Evolutionary conservation across 345 rosid genomes (phyloP), one percentile per base, ranked within the genome.

Genomic region (Noccaea bulbosa): DNA sequence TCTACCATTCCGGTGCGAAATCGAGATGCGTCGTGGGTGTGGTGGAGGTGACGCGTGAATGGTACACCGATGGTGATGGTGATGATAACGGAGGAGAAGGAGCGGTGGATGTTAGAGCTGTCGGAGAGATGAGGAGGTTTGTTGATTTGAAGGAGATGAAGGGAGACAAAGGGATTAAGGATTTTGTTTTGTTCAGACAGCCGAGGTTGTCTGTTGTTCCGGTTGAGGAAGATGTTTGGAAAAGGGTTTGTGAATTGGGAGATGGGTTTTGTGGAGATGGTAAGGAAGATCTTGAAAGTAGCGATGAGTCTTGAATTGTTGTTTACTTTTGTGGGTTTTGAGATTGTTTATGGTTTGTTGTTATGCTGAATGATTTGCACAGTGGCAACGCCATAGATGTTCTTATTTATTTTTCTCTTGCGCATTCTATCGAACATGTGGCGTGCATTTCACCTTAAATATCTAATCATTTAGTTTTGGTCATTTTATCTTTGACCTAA

Each of bases 201-300:
- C 98, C 93, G 53, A 81, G 96, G 77, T 71, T 94, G 76, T 91
- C 98, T 62, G 98, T 94, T 11, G 90, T 94, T 75, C 87, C 89
- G 5, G 96, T 94, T 16, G 60, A 83, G 4, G 78, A 77, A 55
- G 75, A 70, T 51, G 70, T 87, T 30, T 91, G 97, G 99, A 17
- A 27, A 20, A 83, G 65, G 74, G 50, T 91, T 62, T 91, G 95
- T 72, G 83, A 91, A 7, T 62, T 94, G 88, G 93, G 95, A 1
- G 85, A 81, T 82, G 99, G 99, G 72, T 94, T 79, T 80, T 72
- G 74, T 11, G 96, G 97, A 10, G 96, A 91, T 72, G 93, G 90
- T 47, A 11, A n/a, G 7, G 79, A 71, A 58, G 65, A 55, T 34
- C n/a, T 62, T 15, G 59, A 38, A 9, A 59, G 46, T 4, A 51